Evolutionary conservation across 495 filamentous ascomycete genomes (phyloP), one percentile per base, ranked within the genome.

Genomic region (Neurospora tetraspora): DNA sequence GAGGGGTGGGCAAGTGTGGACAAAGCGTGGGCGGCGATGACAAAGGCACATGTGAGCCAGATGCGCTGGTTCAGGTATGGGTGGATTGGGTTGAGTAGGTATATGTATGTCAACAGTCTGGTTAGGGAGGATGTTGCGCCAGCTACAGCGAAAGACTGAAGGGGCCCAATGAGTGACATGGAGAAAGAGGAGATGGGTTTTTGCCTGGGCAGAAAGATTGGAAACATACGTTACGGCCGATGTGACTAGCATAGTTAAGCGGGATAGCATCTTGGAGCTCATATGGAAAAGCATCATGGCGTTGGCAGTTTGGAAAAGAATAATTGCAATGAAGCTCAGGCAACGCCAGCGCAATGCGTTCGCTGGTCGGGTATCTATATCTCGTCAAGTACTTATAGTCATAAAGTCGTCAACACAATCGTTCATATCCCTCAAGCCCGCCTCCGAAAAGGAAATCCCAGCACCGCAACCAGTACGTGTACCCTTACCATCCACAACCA

Each of bases 61-160:
- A 99, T 99, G 96, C 86, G 91, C 43, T 99, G 96, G 96, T 99
- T 98, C 78, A 88, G 96, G 11, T 98, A 93, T 89, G 94, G 94
- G 0, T 99, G 96, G 96, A 96, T 99, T 77, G 85, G 87, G 6
- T 76, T 97, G 71, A 94, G 93, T 73, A 85, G 96, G 73, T 99
- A 98, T 83, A 98, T 99, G 96, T 88, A 92, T 73, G 87, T 99
- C 3, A 99, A 99, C 83, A 94, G 98, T 81, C 78, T 98, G 80
- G 87, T 86, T 79, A 80, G 71, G 68, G 74, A 76, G 73, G 69
- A 14, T 34, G 53, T 27, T 18, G 12, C 12, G 27, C 45, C 45
- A 5, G 47, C 23, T 59, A 27, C 47, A n/a, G 8, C 42, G 18
- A 10, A 45, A 1, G 18, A n/a, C 18, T 43, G 8, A 43, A 3